phyloP scores from a whole-genome alignment of 345 rosid species.

The Jatropha curcas region DNA sequence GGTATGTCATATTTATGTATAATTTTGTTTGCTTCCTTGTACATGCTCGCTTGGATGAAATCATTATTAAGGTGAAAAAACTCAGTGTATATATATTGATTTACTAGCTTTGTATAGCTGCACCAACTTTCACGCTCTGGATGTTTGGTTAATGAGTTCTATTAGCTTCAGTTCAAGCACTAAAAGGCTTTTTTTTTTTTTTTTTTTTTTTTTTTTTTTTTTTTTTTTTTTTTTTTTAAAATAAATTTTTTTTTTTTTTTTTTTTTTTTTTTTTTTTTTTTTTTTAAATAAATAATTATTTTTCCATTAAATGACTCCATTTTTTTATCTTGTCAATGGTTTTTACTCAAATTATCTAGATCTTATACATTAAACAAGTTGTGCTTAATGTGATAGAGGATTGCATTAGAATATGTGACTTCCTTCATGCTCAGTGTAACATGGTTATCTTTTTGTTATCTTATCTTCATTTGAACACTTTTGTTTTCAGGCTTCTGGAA shows the following conservation, averaged over 20 bases:
- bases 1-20: slow-evolving; percentile 9
- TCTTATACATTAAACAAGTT: background rate
- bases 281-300: too few species aligned
- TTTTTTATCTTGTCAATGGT: too few species aligned
- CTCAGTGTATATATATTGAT: background rate
- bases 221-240: too few species aligned
- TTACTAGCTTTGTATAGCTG: background rate
- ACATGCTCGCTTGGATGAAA: background rate
- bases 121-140: background rate
- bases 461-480: slow-evolving; percentile 7
- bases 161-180: background rate
- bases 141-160: background rate
- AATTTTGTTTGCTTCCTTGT: background rate
- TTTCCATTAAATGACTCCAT: too few species aligned
- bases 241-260: too few species aligned
- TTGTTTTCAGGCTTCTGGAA: slow-evolving; percentile 33
- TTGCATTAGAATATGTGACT: background rate
- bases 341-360: background rate
- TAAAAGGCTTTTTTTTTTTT: background rate
- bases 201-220: too few species aligned
- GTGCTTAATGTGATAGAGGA: background rate
- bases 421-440: background rate
- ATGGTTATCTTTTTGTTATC: background rate
- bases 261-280: too few species aligned
- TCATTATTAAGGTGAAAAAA: background rate